Evolutionary conservation across 352 stramenopile species (phyloP).

Genomic region (Aphanomyces invadans): DNA sequence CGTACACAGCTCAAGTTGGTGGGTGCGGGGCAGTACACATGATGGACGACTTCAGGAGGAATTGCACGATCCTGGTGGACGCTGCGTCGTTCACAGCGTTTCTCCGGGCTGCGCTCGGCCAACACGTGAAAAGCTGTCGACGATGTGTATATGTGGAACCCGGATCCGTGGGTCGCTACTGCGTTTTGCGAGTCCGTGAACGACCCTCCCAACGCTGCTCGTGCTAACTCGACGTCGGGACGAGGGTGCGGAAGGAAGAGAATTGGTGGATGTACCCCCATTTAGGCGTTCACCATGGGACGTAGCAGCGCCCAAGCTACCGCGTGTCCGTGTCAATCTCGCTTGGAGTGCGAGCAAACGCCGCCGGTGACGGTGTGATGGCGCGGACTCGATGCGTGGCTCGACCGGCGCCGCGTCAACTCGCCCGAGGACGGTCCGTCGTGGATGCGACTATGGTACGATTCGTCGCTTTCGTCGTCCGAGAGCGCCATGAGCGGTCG

Average conservation of each 20-base stretch:
- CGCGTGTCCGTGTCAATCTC: neutral
- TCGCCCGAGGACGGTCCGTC: neutral
- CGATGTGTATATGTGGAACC: neutral
- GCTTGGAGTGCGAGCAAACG: neutral
- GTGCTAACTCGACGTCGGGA: neutral
- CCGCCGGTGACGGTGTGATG: neutral
- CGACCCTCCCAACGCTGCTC: neutral
- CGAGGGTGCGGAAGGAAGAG: neutral
- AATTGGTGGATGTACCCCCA: neutral
- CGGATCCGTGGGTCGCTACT: neutral
- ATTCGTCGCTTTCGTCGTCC: conserved; percentile 54
- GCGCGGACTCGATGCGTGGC: neutral
- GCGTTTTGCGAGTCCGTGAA: neutral
- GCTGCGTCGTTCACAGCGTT: neutral
- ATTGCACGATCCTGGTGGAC: neutral
- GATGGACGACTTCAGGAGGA: neutral
- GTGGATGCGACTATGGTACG: neutral
- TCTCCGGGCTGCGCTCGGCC: neutral
- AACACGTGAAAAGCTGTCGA: neutral
- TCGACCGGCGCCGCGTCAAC: neutral
- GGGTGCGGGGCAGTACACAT: neutral
- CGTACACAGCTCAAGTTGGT: too few relatives aligned
- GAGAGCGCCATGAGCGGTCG: conserved; percentile 60
- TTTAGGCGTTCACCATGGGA: neutral
- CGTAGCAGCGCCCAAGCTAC: neutral